Evolutionary conservation across 148 eudicot species (phyloP), one percentile per base, ranked within the genome.

Genomic region (Pouteria glomerata): DNA sequence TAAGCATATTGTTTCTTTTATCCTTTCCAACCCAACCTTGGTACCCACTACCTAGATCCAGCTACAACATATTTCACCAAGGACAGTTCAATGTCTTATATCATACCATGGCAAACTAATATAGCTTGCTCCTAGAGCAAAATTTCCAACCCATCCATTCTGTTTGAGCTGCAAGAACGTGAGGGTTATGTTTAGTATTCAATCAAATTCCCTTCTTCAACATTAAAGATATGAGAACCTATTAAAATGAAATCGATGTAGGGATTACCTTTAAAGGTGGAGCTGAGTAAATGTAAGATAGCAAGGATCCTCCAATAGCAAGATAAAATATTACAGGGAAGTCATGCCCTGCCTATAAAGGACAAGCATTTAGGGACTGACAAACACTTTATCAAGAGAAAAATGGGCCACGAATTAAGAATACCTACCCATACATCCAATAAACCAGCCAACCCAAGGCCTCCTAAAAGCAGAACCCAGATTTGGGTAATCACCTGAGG

Each of bases 81-180:
- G 34, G 37, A 15, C 58, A 52, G 70, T 16, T 29, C 5, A 79
- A 60, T 57, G 48, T 56, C 59, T n/a, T 76, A 67, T 73, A 52
- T 34, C 79, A 57, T 70, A 92, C 98, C 98, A 95, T 66, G 98
- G 98, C 75, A 95, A 82, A 83, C 96, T 74, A 73, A 95, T 95
- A 80, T 95, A 95, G 81, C 98, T 95, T 50, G 97, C 89, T 73
- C 98, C 98, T 66, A 95, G 82, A 70, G 98, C 98, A 33, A 95
- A 95, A 84, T 95, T 95, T 53, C 98, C 98, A 52, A 89, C 81
- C 98, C 98, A 95, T 52, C 98, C 98, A 76, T 95, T 91, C 60
- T 95, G 98, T 79, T 95, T 95, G 81, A 95, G 98, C 98, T 95
- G 90, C 82, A 79, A 44, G 16, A 74, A 21, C 19, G 72, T 2